Evolutionary conservation across 2,329 filamentous ascomycete species (phyloP), one percentile per base, ranked within the genome.

Genomic region (Tympanopsis confertula): DNA sequence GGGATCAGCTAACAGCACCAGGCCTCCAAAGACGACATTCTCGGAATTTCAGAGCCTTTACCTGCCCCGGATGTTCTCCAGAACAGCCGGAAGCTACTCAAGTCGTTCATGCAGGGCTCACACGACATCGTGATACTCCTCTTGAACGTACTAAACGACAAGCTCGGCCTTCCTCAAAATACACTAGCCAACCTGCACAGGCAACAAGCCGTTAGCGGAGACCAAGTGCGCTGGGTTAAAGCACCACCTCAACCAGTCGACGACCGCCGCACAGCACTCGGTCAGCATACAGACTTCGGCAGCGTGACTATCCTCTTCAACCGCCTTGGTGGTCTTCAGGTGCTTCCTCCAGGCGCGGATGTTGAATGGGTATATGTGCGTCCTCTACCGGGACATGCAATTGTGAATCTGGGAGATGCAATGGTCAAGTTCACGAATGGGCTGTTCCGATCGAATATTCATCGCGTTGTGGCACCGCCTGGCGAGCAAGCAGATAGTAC

Each of bases 291-390:
- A 0, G 59, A 63, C 43, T 58, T 57, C 20, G 59, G 58, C 18
- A 52, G 46, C 35, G 40, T 63, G n/a, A 61, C 57, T 1, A 44
- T 61, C 5, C 48, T 62, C 10, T 61, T 62, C 42, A 62, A 60
- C 36, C 50, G 50, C 29, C 48, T 62, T 1, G 57, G 58, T 2
- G 59, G 59, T 2, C 44, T 63, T 20, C 59, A 63, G 39, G 52
- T 62, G 19, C 45, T 53, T 2, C 50, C 48, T 19, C 52, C 52
- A 2, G 49, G 43, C 1, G 28, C 42, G 17, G 42, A 46, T 19
- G 42, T 46, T 17, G 30, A 40, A 38, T 17, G 26, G 37, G 44
- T 47, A 3, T 61, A 54, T 38, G 55, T 62, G 0, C 47, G 49
- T 22, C 58, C 58, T 3, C 38, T 53, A 13, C 45, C 48, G 4